These are phyloP conservation scores for Usnea hakonensis DNA, from an alignment of 495 filamentous ascomycete genomes.

Conservation along the genomic window DNA sequence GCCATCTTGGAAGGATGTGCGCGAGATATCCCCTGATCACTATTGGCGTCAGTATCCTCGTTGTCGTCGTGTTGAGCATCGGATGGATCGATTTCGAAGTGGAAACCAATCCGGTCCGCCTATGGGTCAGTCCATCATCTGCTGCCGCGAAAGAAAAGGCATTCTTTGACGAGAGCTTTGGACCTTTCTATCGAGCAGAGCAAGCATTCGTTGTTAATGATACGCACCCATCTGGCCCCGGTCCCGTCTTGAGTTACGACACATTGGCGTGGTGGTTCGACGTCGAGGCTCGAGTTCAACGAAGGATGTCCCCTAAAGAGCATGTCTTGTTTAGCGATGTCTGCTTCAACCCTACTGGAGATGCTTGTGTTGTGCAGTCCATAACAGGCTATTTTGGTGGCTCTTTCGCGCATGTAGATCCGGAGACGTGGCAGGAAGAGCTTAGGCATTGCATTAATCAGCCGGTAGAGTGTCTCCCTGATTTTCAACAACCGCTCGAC, in stretches of 20 bases:
- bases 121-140: conserved; percentile 94
- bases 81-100: conserved; percentile 82
- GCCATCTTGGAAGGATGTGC: conserved; percentile 68
- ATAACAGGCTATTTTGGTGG: conserved; percentile 77
- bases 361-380: conserved; percentile 88
- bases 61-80: conserved; percentile 67
- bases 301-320: conserved; percentile 56
- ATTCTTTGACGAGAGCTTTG: conserved; percentile 93
- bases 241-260: conserved; percentile 77
- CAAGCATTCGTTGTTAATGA: conserved; percentile 93
- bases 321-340: conserved; percentile 68
- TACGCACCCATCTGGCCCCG: conserved; percentile 50
- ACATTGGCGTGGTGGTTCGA: conserved; percentile 91
- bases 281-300: conserved; percentile 66
- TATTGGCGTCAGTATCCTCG: conserved; percentile 58
- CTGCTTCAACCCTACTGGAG: conserved; percentile 87
- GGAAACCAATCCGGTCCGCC: conserved; percentile 78
- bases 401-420: conserved; percentile 52
- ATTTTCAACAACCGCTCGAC: conserved; percentile 76
- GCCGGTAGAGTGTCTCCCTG: conserved; percentile 76
- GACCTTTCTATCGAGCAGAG: conserved; percentile 89
- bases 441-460: conserved; percentile 64
- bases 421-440: conserved; percentile 57
- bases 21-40: conserved; percentile 80
- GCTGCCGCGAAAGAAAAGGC: conserved; percentile 84